These are phyloP conservation scores for Echium plantagineum DNA, from an alignment of 257 asterid genomes.

Conservation along the genomic window DNA sequence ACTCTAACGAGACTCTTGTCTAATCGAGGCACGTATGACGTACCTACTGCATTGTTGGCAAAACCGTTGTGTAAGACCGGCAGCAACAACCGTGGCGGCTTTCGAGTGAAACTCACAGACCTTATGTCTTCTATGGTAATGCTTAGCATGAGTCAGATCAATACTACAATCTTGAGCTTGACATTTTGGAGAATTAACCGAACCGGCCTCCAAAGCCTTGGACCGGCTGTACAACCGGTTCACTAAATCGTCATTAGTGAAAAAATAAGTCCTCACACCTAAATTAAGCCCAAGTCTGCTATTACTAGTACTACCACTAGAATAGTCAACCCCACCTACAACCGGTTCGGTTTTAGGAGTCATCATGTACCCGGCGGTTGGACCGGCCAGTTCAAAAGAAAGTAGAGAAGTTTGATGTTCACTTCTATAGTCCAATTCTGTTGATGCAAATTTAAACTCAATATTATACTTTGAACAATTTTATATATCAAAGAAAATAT, in stretches of 20 bases:
- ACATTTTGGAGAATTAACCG: conserved; percentile 62
- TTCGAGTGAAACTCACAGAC: conserved; percentile 97
- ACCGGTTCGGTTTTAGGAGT: conserved; percentile 72
- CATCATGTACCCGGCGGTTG: conserved; percentile 44
- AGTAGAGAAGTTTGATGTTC: conserved; percentile 29
- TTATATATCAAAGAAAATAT: no score
- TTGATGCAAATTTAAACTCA: no score
- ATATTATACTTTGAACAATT: no score
- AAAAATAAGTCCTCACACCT: conserved; percentile 79
- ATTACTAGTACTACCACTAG: conserved; percentile 6
- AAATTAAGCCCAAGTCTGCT: conserved; percentile 67
- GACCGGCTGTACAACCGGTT: conserved; percentile 94
- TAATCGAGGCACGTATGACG: conserved; percentile 11
- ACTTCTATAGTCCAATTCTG: no score
- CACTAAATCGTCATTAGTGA: conserved; percentile 76
- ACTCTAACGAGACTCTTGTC: no score
- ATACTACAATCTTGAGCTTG: conserved; percentile 94
- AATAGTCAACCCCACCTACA: conserved; percentile 27
- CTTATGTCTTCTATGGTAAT: conserved; percentile 98
- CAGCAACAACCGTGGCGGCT: conserved; percentile 80
- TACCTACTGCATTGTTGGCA: conserved; percentile 99
- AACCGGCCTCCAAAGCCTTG: conserved; percentile 57
- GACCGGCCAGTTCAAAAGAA: conserved; percentile 42
- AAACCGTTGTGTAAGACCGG: conserved; percentile 94
- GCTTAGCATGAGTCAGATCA: conserved; percentile 79